These are phyloP conservation scores for Peltaster fructicola DNA, from an alignment of 2,329 filamentous ascomycete species.

Conservation along the genomic window DNA sequence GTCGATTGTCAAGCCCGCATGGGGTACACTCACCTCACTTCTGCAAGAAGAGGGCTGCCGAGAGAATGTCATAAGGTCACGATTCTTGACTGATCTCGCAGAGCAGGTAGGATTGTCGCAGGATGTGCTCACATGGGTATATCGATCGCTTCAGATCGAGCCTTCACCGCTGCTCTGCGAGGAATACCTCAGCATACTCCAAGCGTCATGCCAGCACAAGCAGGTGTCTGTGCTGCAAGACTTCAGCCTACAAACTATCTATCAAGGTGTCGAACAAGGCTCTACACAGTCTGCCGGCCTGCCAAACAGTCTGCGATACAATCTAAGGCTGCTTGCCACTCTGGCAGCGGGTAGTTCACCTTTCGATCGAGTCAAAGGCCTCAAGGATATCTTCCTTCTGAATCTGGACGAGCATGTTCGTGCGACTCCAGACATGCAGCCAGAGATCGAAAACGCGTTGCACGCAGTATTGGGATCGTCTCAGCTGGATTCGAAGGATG, in stretches of 20 bases:
- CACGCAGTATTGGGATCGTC: constrained; percentile 7
- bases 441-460: constrained; percentile 10
- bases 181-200: constrained; percentile 17
- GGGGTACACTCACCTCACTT: too few relatives aligned
- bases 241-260: background rate
- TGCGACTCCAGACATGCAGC: constrained; percentile 5
- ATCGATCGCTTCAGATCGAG: constrained; percentile 18
- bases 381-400: constrained; percentile 12
- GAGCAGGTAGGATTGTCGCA: constrained; percentile 19
- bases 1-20: constrained; percentile 1
- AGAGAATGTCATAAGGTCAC: constrained; percentile 24
- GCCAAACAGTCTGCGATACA: background rate
- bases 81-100: constrained; percentile 24
- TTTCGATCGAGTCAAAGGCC: constrained; percentile 3
- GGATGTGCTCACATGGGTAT: constrained; percentile 26
- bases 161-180: constrained; percentile 19
- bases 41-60: constrained; percentile 16
- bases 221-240: too few relatives aligned
- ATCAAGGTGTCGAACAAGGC: constrained; percentile 4
- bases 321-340: constrained; percentile 1
- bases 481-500: too few relatives aligned
- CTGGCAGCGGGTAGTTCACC: constrained; percentile 1
- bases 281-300: constrained; percentile 3
- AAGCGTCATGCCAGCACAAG: too few relatives aligned
- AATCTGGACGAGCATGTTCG: constrained; percentile 13